These are phyloP conservation scores for Mucor racemosus DNA, from an alignment of 371 early-diverging fungal genomes.

Conservation along the genomic window DNA sequence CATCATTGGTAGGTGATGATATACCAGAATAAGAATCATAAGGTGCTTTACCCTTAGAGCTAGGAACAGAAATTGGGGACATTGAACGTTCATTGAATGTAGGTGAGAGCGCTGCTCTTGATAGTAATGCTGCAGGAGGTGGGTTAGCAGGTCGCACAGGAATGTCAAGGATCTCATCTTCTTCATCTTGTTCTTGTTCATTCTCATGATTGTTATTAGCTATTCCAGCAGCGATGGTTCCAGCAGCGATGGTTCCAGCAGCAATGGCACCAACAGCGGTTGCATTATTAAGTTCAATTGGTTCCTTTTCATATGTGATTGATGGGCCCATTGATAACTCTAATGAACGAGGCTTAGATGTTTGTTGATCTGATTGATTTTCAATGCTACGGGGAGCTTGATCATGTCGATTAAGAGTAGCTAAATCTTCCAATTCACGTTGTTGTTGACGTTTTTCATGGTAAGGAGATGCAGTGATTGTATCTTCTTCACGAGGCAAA, in stretches of 20 bases:
- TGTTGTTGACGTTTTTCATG: background rate
- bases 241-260: background rate
- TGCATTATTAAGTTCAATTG: slow-evolving; percentile 5
- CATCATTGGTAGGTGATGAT: slow-evolving; percentile 6
- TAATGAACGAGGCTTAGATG: background rate
- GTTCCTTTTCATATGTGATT: slow-evolving; percentile 22
- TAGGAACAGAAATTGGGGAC: slow-evolving; percentile 15
- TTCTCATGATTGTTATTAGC: background rate
- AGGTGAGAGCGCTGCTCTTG: slow-evolving; percentile 17
- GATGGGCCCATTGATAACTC: slow-evolving; percentile 16
- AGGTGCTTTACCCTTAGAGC: slow-evolving; percentile 17
- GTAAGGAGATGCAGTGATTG: background rate
- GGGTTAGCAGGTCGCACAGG: slow-evolving; percentile 38
- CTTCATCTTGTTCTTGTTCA: background rate
- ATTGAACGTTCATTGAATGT: slow-evolving; percentile 22
- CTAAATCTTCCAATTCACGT: background rate
- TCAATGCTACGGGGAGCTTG: background rate
- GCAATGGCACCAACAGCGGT: background rate
- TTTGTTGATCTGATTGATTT: background rate
- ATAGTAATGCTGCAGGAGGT: slow-evolving; percentile 31
- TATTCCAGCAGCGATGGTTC: background rate
- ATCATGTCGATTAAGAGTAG: background rate
- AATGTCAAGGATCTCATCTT: slow-evolving; percentile 11
- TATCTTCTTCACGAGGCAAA: slow-evolving; percentile 13
- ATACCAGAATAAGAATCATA: slow-evolving; percentile 13